Base-by-base conservation (phyloP, 371 early-diverging fungal species). In the Batkoa obscura region DNA sequence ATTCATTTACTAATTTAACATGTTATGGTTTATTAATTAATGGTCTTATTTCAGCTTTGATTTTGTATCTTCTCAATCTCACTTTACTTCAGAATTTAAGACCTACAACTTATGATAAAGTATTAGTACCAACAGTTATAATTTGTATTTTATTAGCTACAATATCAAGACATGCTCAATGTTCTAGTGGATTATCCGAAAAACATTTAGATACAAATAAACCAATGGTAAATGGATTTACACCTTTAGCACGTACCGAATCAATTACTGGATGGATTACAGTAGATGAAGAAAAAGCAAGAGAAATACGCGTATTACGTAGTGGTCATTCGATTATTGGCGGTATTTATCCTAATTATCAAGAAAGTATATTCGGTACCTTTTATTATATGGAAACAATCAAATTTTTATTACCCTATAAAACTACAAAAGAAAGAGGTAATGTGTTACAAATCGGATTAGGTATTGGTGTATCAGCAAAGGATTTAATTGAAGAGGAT, bases 291-390 rank as follows among this genome's bases (percentile, higher is more conserved):
- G 64, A 62, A n/a, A 42, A 59, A 2, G 48, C 55, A 9, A 68
- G 73, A 43, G 64, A 71, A 10, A 63, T 83, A 31, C 74, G 78
- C 3, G 57, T 86, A 31, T 61, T 90, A 68, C 81, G 88, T 52
- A 75, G 79, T 58, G 88, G 88, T 30, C 86, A 90, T 63, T 84
- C 85, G 17, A 62, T 90, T 48, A 67, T 90, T 41, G 90, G 90
- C 23, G 88, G 86, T 17, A 66, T 72, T 46, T 86, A 72, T 71
- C 64, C 60, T 23, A 58, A 66, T 13, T 72, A 72, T 10, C 63
- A 56, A 9, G 86, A 84, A 43, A 81, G 83, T 1, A 73, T 83
- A 3, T 89, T 81, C 68, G 76, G 72, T 10, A 61, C 72, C 1
- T 87, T 89, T 58, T 86, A 89, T 65, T 78, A 75, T 54, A 71